Percentiles rank a stretch among this genome's conserved stretches.
phyloP scores from a whole-genome alignment of 2,329 filamentous ascomycete genomes.

The Alternaria incomplexa region DNA sequence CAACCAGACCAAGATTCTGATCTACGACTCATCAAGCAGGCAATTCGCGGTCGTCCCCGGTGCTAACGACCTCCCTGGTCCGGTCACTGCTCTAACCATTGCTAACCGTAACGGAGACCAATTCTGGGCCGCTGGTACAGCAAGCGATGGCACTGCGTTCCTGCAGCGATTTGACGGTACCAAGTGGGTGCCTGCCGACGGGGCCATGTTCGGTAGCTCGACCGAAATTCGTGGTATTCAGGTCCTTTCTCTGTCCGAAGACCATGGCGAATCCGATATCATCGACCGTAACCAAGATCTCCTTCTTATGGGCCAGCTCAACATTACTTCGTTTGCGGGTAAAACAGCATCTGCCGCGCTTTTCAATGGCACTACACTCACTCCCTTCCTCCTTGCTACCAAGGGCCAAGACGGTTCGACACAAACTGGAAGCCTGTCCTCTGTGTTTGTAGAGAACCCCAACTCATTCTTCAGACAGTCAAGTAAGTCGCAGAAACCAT shows the following conservation, averaged over 20 bases:
- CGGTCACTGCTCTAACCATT: conserved; percentile 75
- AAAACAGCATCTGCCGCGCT: conserved; percentile 81
- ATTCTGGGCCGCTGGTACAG: conserved; percentile 82
- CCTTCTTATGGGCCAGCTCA: conserved; percentile 83
- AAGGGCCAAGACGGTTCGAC: conserved; percentile 62
- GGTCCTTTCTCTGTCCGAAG: conserved; percentile 72
- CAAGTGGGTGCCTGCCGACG: conserved; percentile 69
- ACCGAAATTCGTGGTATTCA: conserved; percentile 82
- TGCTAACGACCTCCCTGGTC: conserved; percentile 75
- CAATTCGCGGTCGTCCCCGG: conserved; percentile 69
- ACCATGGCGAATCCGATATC: conserved; percentile 69
- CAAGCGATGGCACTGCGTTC: conserved; percentile 71
- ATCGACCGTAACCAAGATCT: conserved; percentile 73
- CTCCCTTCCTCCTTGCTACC: conserved; percentile 81
- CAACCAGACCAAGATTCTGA: conserved; percentile 71
- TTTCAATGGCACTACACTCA: conserved; percentile 81
- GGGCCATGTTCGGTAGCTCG: conserved; percentile 62
- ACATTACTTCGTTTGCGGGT: conserved; percentile 69
- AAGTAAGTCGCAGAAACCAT: conserved; percentile 57
- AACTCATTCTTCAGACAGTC: conserved; percentile 73
- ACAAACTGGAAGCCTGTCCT: conserved; percentile 73
- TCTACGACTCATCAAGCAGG: conserved; percentile 72
- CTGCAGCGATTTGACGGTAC: conserved; percentile 82
- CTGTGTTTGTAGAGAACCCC: conserved; percentile 80
- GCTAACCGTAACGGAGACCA: conserved; percentile 74